phyloP scores from a whole-genome alignment of 371 early-diverging fungal species.

The Blakeslea trispora region DNA sequence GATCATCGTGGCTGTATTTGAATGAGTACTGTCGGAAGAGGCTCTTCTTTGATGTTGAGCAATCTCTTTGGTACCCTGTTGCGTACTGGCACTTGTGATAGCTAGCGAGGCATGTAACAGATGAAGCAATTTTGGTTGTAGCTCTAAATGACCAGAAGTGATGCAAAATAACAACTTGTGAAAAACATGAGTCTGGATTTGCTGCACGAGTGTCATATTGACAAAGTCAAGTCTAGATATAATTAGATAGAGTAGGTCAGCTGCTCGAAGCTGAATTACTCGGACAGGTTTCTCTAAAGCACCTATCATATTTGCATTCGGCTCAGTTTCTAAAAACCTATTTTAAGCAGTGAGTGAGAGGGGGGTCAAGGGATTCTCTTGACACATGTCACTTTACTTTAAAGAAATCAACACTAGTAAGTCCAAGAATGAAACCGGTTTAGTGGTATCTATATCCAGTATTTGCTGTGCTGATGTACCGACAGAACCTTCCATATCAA shows the following conservation, averaged over 20 bases:
- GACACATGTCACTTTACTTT: constrained; percentile 13
- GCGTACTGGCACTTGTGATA: constrained; percentile 39
- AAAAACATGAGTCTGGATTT: constrained; percentile 60
- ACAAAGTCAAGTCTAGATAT: constrained; percentile 59
- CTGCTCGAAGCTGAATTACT: constrained; percentile 63
- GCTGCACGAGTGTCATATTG: constrained; percentile 50
- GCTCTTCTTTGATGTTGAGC: constrained; percentile 8
- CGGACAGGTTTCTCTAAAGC: constrained; percentile 36
- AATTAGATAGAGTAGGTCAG: constrained; percentile 63
- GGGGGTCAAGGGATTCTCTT: no score
- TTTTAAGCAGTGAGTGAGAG: no score
- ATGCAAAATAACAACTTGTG: constrained; percentile 69
- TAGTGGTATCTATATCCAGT: constrained; percentile 14
- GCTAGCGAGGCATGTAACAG: constrained; percentile 63
- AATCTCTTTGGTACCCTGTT: constrained; percentile 19
- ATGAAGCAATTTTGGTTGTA: constrained; percentile 76
- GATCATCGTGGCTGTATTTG: not conserved
- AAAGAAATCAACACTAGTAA: constrained; percentile 16
- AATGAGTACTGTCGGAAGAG: constrained; percentile 14
- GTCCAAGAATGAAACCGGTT: constrained; percentile 17
- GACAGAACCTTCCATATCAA: constrained; percentile 29
- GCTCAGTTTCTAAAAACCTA: constrained; percentile 50
- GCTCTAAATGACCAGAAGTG: constrained; percentile 49
- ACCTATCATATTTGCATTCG: constrained; percentile 21
- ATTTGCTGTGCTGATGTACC: constrained; percentile 19